Base-by-base conservation (phyloP, 139 green algal species). In the Chlorella sp. region DNA sequence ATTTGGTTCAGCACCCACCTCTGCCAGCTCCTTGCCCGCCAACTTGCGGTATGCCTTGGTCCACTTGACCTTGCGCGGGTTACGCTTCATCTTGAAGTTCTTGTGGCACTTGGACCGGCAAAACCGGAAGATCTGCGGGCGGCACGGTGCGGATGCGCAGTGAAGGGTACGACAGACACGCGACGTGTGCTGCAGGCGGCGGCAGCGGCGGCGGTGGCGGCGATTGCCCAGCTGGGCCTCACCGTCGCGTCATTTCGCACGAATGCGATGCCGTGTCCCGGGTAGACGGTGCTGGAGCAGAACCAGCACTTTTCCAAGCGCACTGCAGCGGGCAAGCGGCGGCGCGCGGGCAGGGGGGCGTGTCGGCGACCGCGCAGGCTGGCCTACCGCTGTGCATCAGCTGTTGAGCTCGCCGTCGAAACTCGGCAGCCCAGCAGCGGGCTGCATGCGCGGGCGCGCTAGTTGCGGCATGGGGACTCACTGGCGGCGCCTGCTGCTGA, bases 1-100 rank as follows among this genome's bases (percentile, higher is more conserved):
- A n/a, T n/a, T n/a, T n/a, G n/a, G n/a, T n/a, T n/a, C n/a, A 57
- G 48, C 48, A 57, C 48, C 39, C 80, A 96, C 94, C 93, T 98
- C 95, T 24, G 96, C 95, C 7, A 99, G 93, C 89, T 99, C 97
- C 92, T 99, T 99, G 89, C 97, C 97, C 42, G 96, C 95, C 21
- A 98, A 91, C 91, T 98, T 98, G 36, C 98, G 93, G 93, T 98
- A 99, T 0, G 97, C 98, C 92, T 99, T 99, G 19, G 98, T 99
- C 98, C 98, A 99, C 61, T 95, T 95, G 30, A 99, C 96, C 92
- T 99, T 99, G 30, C 98, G 93, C 2, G 98, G 98, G 88, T 99
- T 99, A 36, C 98, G 95, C 95, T 99, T 99, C 97, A 99, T 99
- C 94, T 99, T 99, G 93, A 99, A 99, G 95, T 99, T 99, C 81